phyloP scores from a whole-genome alignment of 2,329 filamentous ascomycete genomes.

The Microcyclosporella mali region DNA sequence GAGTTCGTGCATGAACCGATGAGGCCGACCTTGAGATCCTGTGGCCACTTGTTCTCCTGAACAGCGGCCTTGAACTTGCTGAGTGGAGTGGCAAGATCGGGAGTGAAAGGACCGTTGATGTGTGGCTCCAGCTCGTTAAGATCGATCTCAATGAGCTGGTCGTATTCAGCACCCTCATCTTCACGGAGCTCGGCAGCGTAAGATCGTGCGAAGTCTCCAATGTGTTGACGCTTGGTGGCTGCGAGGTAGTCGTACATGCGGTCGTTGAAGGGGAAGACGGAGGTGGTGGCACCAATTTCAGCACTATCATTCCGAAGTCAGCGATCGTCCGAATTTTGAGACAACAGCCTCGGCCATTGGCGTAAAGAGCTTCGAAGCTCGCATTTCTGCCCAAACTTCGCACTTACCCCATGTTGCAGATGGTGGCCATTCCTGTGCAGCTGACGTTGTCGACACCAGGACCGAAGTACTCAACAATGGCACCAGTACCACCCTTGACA shows the following conservation, averaged over 20 bases:
- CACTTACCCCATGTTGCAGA: constrained; percentile 44
- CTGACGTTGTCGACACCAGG: constrained; percentile 69
- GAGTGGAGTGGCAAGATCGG: constrained; percentile 94
- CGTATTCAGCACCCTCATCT: constrained; percentile 89
- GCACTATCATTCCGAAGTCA: constrained; percentile 36
- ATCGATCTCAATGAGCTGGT: constrained; percentile 94
- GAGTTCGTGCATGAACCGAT: constrained; percentile 99
- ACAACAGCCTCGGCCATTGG: no score
- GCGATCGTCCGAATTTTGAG: no score
- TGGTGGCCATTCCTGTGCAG: constrained; percentile 82
- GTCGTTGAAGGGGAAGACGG: constrained; percentile 96
- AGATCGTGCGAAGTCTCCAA: constrained; percentile 79
- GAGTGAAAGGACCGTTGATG: constrained; percentile 98
- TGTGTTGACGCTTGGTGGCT: constrained; percentile 82
- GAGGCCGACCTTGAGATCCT: constrained; percentile 91
- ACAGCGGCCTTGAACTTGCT: constrained; percentile 95
- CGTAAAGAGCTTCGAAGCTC: no score
- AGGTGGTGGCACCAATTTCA: constrained; percentile 80
- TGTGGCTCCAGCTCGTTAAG: constrained; percentile 91
- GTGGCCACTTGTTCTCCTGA: constrained; percentile 91
- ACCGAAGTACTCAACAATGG: constrained; percentile 40
- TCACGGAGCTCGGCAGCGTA: constrained; percentile 82
- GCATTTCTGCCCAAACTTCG: no score
- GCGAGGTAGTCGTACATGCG: constrained; percentile 93
- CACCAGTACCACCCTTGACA: constrained; percentile 95